Conservation (phyloP, 257 asterid genomes). For the Vinca minor region DNA sequence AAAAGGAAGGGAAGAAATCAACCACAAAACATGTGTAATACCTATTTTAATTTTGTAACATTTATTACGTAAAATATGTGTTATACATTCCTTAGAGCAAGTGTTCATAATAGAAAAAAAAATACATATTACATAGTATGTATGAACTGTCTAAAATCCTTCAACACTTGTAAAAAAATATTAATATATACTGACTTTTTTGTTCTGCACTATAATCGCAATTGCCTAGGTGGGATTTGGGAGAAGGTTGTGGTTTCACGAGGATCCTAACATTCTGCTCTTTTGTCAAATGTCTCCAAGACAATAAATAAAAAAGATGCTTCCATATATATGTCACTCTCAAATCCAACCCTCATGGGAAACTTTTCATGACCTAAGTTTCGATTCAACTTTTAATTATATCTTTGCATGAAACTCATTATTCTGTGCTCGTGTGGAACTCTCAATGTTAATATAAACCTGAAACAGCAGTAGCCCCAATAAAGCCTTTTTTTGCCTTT, state of each 20-base stretch:
- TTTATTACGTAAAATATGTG: no score
- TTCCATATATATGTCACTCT: not conserved
- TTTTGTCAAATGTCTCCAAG: conserved; percentile 6
- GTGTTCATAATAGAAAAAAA: no score
- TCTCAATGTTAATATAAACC: conserved; percentile 14
- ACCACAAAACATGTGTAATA: no score
- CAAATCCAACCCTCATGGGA: not conserved
- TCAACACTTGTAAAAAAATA: no score
- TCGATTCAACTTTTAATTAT: not conserved
- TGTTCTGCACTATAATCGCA: not conserved
- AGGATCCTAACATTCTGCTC: conserved; percentile 15
- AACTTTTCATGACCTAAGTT: conserved; percentile 5
- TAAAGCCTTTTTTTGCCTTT: conserved; percentile 16
- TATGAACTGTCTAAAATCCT: no score
- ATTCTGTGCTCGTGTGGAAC: conserved; percentile 71
- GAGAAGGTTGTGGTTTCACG: conserved; percentile 20
- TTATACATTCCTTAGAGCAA: no score
- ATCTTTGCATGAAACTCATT: conserved; percentile 32
- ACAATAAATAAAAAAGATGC: not conserved
- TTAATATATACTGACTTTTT: no score
- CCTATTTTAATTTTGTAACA: no score
- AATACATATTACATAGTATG: no score
- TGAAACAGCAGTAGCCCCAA: no score
- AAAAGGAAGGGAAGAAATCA: no score
- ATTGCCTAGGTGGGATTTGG: no score